Conservation (phyloP, 805 yeast species). For the Candida argentea region DNA sequence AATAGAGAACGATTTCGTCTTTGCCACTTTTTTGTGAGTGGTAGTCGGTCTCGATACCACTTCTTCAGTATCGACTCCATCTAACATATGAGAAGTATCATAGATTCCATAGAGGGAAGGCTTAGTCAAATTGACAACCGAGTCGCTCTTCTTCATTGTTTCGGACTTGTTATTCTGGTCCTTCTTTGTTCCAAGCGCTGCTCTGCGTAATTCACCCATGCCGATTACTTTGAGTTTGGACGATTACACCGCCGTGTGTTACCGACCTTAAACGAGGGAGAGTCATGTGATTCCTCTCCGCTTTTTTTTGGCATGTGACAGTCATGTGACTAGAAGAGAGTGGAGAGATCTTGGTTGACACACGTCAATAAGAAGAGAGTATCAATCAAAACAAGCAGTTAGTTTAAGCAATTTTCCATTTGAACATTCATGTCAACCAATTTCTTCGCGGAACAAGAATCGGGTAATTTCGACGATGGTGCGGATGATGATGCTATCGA, state of each 20-base stretch:
- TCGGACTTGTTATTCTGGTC: not conserved
- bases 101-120: conserved; percentile 44
- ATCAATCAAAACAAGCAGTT: not conserved
- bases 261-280: no score
- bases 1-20: conserved; percentile 1
- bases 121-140: conserved; percentile 38
- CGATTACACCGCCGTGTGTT: no score
- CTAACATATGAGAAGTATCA: conserved; percentile 32
- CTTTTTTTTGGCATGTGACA: no score
- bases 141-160: conserved; percentile 23
- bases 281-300: no score
- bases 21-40: no score
- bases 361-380: no score
- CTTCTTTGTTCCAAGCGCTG: no score
- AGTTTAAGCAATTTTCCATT: not conserved
- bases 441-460: conserved; percentile 12
- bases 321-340: no score
- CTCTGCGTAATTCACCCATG: no score
- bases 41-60: not conserved
- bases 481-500: conserved; percentile 10
- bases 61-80: conserved; percentile 18
- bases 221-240: no score
- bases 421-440: conserved; percentile 15
- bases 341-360: no score
- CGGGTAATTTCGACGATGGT: conserved; percentile 9